Conservation (phyloP, 805 yeast species). For the Candida khao-thaluensis region DNA sequence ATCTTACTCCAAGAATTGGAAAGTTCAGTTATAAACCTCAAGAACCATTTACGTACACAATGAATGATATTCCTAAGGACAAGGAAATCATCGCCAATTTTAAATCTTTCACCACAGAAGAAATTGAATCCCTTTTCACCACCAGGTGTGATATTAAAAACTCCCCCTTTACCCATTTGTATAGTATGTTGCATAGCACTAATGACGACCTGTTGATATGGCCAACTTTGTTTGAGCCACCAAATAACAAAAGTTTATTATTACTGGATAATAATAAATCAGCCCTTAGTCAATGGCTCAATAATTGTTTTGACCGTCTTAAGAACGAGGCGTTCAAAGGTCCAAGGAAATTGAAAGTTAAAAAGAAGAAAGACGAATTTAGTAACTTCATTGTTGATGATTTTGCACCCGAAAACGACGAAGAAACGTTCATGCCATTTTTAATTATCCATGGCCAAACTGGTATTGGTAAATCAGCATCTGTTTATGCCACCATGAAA, state of each 20-base stretch:
- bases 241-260: slow-evolving; percentile 30
- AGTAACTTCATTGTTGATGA: slow-evolving; percentile 42
- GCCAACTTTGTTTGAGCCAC: slow-evolving; percentile 48
- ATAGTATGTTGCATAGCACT: not conserved
- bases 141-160: slow-evolving; percentile 3
- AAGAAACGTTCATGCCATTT: slow-evolving; percentile 55
- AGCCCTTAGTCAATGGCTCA: slow-evolving; percentile 39
- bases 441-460: slow-evolving; percentile 66
- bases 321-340: slow-evolving; percentile 31
- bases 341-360: slow-evolving; percentile 31
- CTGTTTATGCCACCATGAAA: slow-evolving; percentile 65
- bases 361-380: slow-evolving; percentile 19
- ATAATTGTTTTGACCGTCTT: slow-evolving; percentile 35
- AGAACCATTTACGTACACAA: not conserved
- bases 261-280: slow-evolving; percentile 24
- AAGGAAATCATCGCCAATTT: not conserved
- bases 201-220: slow-evolving; percentile 22
- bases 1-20: not conserved
- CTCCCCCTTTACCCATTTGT: slow-evolving; percentile 4
- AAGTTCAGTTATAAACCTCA: not conserved
- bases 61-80: not conserved
- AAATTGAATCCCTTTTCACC: not conserved
- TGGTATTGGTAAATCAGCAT: slow-evolving; percentile 77
- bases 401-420: slow-evolving; percentile 26
- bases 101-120: not conserved